Base-by-base conservation (phyloP, 169 alveolate genomes). In the Plasmodium yoelii region DNA sequence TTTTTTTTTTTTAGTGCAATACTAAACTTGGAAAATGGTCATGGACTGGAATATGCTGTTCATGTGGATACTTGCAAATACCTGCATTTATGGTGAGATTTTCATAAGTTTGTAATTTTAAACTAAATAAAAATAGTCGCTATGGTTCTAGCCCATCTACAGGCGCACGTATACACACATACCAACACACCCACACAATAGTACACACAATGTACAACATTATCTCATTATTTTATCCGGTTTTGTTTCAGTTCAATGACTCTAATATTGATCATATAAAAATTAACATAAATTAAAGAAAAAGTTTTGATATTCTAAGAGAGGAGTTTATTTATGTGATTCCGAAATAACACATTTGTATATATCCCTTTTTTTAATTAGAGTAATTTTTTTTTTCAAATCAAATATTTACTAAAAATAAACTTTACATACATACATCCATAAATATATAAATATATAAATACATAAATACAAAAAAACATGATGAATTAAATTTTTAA, bases 21-120 rank as follows among this genome's bases (percentile, higher is more conserved):
- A 46, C 49, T 1, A 80, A 80, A 24, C 49, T 80, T 51, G 90
- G 90, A 0, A 80, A 80, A 46, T 80, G 90, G 90, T 80, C 90
- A 5, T 80, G 90, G 90, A 80, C 55, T 7, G 90, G 90, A 4
- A 80, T 80, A 4, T 80, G 90, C n/a, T 80, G 90, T 57, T 80
- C 90, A 44, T 80, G 90, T 47, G 90, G 90, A 1, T 80, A 80
- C 46, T 53, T 80, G 44, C 90, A 80, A 55, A 64, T 65, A 10
- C 90, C 90, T 0, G 90, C 90, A 46, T 80, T 80, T 60, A 80
- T 80, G 90, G 90, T 80, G 15, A 46, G 71, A 55, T 18, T 2
- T 19, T 42, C 18, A 51, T 59, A 10, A 10, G 22, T 59, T 22
- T 0, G 2, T 22, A 10, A 19, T 1, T 57, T 24, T 5, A 5